Conservation (phyloP, 1,139 yeast genomes). For the Pichia sp. region DNA sequence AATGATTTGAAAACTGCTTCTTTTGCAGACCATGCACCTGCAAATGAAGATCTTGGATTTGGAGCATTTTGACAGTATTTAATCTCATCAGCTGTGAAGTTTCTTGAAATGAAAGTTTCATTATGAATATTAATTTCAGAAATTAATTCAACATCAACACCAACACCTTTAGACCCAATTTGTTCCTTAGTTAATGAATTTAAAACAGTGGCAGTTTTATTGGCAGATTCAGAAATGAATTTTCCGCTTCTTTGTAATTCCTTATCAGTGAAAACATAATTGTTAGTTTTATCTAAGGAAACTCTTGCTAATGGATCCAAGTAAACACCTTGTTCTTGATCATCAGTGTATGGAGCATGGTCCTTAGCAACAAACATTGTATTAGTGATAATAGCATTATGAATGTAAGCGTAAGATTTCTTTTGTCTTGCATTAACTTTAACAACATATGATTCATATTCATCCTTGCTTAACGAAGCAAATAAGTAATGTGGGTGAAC, state of each 20-base stretch:
- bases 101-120: constrained; percentile 84
- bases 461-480: constrained; percentile 66
- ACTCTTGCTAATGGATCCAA: constrained; percentile 95
- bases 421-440: constrained; percentile 80
- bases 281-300: constrained; percentile 40
- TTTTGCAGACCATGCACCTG: constrained; percentile 99
- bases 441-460: constrained; percentile 61
- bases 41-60: constrained; percentile 80
- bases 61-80: constrained; percentile 70
- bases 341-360: constrained; percentile 85
- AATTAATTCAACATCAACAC: constrained; percentile 93
- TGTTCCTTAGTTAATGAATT: constrained; percentile 43
- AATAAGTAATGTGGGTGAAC: constrained; percentile 91
- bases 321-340: constrained; percentile 83
- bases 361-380: constrained; percentile 90
- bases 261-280: constrained; percentile 44
- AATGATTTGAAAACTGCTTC: constrained; percentile 97
- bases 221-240: constrained; percentile 32
- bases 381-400: constrained; percentile 88
- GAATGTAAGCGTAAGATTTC: constrained; percentile 92
- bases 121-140: constrained; percentile 75
- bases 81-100: constrained; percentile 78
- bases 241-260: constrained; percentile 33
- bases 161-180: constrained; percentile 66
- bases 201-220: constrained; percentile 39